Evolutionary conservation across 176 grass and related monocot genomes (phyloP).

Genomic region (Triticum monococcum): DNA sequence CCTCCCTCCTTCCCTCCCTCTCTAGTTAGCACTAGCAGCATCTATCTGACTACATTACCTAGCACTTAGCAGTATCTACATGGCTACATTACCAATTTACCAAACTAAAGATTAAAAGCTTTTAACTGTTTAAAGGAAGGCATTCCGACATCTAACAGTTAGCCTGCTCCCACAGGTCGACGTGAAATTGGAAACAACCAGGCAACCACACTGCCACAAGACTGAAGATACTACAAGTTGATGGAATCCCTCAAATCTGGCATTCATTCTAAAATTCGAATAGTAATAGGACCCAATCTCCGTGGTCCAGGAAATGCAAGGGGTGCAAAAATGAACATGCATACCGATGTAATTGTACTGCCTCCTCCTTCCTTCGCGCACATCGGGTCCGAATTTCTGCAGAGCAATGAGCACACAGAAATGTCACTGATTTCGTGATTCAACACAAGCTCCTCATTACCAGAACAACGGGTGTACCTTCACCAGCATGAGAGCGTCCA

Average conservation of each 20-base stretch:
- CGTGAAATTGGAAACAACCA: background rate
- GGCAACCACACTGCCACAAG: background rate
- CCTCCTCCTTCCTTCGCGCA: conserved; percentile 84
- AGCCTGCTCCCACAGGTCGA: background rate
- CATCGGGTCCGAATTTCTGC: conserved; percentile 81
- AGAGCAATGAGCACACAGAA: background rate
- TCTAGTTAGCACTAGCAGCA: background rate
- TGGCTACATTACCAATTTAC: background rate
- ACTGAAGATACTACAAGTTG: background rate
- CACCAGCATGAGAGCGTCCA: conserved; percentile 82
- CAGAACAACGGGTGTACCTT: conserved; percentile 43
- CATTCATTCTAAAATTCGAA: background rate
- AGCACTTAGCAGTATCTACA: background rate
- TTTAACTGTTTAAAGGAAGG: background rate
- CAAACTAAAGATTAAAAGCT: background rate
- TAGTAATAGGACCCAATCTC: background rate
- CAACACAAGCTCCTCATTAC: background rate
- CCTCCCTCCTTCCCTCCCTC: background rate
- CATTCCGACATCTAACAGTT: background rate
- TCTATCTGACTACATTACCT: background rate
- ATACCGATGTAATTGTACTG: conserved; percentile 94
- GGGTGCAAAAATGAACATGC: background rate
- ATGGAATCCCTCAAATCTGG: background rate
- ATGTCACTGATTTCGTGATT: background rate
- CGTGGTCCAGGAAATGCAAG: background rate